These are phyloP conservation scores for Halophytophthora batemanensis DNA, from an alignment of 352 stramenopile species.

Conservation along the genomic window DNA sequence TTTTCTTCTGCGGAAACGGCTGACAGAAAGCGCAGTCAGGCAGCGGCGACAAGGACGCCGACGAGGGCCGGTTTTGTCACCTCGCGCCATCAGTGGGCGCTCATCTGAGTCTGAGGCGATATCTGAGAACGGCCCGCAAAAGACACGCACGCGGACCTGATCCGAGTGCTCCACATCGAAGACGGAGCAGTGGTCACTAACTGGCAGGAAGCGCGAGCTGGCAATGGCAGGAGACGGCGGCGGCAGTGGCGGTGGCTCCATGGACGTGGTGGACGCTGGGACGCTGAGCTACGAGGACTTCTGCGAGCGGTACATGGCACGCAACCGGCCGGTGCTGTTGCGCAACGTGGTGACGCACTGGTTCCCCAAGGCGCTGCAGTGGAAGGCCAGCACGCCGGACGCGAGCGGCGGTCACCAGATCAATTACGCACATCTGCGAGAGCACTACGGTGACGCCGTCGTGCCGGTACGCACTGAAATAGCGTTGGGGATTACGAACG, in stretches of 20 bases:
- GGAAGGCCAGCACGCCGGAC: slow-evolving; percentile 18
- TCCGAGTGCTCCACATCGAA: too few species aligned
- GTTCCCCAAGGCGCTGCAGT: slow-evolving; percentile 24
- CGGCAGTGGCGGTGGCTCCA: slow-evolving; percentile 6
- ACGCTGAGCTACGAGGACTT: slow-evolving; percentile 67
- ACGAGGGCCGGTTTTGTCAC: too few species aligned
- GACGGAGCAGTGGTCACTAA: too few species aligned
- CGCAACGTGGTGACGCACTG: slow-evolving; percentile 43
- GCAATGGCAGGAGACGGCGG: neutral
- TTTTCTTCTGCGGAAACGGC: too few species aligned
- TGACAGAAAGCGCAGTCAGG: too few species aligned
- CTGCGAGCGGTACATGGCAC: slow-evolving; percentile 65
- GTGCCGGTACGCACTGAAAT: slow-evolving; percentile 39
- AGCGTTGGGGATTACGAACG: neutral
- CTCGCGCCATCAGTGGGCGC: too few species aligned
- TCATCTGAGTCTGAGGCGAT: too few species aligned
- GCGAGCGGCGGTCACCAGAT: slow-evolving; percentile 18
- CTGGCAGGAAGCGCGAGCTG: too few species aligned
- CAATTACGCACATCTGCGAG: slow-evolving; percentile 38
- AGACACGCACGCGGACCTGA: neutral
- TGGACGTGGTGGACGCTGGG: slow-evolving; percentile 56
- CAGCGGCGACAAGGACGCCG: too few species aligned
- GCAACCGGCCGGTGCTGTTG: slow-evolving; percentile 69
- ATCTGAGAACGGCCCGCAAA: too few species aligned
- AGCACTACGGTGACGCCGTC: slow-evolving; percentile 41